Evolutionary conservation across 371 early-diverging fungal genomes (phyloP), one percentile per base, ranked within the genome.

Genomic region (Funneliformis caledonium): DNA sequence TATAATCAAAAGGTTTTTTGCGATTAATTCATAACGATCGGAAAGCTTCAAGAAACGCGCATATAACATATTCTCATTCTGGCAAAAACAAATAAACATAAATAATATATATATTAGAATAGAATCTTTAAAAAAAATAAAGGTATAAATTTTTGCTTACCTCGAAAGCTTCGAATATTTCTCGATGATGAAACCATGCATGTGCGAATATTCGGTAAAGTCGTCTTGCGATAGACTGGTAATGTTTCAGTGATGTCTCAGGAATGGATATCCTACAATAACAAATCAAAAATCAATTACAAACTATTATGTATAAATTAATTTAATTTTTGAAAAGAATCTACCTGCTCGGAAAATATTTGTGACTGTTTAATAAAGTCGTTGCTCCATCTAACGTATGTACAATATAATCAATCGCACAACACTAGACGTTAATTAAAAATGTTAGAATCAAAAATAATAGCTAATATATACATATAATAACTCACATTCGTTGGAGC

Each of bases 201-300:
- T 98, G 98, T 0, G 97, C 97, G 88, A 98, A 97, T 9, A 98
- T 92, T n/a, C 98, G 91, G 83, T 98, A 97, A 11, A 97, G 88
- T 45, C 98, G 85, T 50, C 98, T 89, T 6, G 96, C 95, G 81
- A 97, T 95, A 10, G 93, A 92, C 83, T 94, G 92, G 81, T 95
- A 95, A 79, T 96, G 95, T 82, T 95, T 95, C 33, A 92, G 74
- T 22, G 95, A 93, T 4, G 91, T 85, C 48, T 89, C 91, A 11
- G 93, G 93, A 19, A 96, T 90, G 8, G 92, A 89, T 31, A 94
- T 89, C 69, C 93, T 91, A 82, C 69, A 31, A 85, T 81, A 31
- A 72, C 76, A 59, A 61, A 14, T n/a, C 82, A 47, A 19, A 50
- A 60, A 61, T 56, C 19, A 19, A 84, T 9, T 37, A 31, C 19